These are phyloP conservation scores for Podaxis mareebaensis DNA, from an alignment of 768 basidiomycete species.

Conservation along the genomic window DNA sequence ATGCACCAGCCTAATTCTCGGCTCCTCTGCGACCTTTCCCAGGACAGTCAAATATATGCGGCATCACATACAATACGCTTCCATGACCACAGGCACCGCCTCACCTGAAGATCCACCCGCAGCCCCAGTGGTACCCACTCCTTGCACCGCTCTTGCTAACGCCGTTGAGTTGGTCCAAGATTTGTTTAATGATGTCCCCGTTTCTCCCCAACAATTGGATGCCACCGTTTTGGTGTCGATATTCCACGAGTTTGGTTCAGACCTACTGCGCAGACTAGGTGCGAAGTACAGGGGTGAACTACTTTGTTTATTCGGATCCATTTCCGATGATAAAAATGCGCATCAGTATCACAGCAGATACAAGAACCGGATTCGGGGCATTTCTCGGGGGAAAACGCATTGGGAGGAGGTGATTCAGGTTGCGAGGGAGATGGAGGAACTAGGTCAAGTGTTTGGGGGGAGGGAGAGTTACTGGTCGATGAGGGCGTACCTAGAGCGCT, in stretches of 20 bases:
- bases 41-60: not conserved
- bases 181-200: not conserved
- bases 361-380: not conserved
- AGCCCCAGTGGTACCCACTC: not conserved
- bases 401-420: conserved; percentile 54
- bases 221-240: not conserved
- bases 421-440: conserved; percentile 41
- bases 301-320: conserved; percentile 12
- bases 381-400: conserved; percentile 24
- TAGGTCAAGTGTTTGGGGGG: conserved; percentile 32
- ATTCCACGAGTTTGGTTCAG: not conserved
- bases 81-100: not conserved
- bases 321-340: not conserved
- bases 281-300: conserved; percentile 7
- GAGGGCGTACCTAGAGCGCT: conserved; percentile 26
- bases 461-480: conserved; percentile 69
- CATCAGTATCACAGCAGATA: not conserved
- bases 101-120: not conserved
- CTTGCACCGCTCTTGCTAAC: not conserved
- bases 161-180: not conserved
- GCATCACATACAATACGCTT: not conserved
- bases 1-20: not conserved
- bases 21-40: not conserved
- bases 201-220: not conserved
- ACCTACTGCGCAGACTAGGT: not conserved